Base-by-base conservation (phyloP, 169 alveolate genomes). In the Besnoitia besnoiti region DNA sequence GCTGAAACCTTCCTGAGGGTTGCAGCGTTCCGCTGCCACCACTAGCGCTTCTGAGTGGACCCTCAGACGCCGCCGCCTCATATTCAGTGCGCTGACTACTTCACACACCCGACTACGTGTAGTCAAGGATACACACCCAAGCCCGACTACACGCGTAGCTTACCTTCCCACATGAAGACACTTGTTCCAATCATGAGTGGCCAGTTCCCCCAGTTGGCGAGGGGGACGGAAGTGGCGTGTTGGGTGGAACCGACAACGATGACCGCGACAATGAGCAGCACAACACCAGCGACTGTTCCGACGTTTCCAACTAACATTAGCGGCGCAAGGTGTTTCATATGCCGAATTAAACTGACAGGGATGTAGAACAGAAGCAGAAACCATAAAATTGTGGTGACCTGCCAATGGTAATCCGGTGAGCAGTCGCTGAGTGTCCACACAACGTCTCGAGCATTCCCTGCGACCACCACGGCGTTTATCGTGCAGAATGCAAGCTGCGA, bases 401-500 rank as follows among this genome's bases (percentile, higher is more conserved):
- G 33, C 90, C 49, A 5, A 37, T 51, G 40, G 79, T n/a, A 85
- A 24, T 37, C 39, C 44, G 90, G 77, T 19, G 61, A 16, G 46
- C 90, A 85, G 50, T 49, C 33, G 51, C 51, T 49, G 37, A 40
- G 39, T 30, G 77, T 50, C 79, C 67, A 33, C 14, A 85, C n/a
- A 49, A 85, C 50, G 46, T 85, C 90, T 16, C 49, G 79, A 27
- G 51, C 33, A 37, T 47, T 85, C 49, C 75, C 67, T 19, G 61
- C 76, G 40, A 51, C 47, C 30, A 85, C 50, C 35, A 40, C 67
- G 24, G 37, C 37, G 90, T 44, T 33, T n/a, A 85, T 47, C 4
- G 90, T 39, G 79, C 76, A 49, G 79, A 85, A 85, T 33, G 79
- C 90, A 33, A 85, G 76, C 79, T 85, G 90, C 30, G 79, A 50